Evolutionary conservation across 306 rosid genomes (phyloP).

Genomic region (Begonia fuchsioides): DNA sequence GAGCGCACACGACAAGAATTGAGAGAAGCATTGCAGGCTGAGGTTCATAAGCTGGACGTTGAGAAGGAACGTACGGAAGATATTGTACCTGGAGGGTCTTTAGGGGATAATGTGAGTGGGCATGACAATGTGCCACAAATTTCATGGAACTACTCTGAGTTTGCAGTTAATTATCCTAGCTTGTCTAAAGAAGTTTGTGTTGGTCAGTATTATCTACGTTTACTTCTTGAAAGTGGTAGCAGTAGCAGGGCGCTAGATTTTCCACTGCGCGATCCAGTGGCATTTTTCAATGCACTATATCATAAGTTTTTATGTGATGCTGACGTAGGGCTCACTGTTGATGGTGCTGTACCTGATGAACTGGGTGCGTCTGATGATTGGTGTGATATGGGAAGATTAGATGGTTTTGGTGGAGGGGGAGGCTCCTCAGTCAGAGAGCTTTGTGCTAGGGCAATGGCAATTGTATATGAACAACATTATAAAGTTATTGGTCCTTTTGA

Average conservation of each 20-base stretch:
- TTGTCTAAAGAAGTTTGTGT: slow-evolving; percentile 98
- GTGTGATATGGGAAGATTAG: slow-evolving; percentile 97
- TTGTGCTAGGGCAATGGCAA: slow-evolving; percentile 98
- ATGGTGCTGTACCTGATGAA: slow-evolving; percentile 97
- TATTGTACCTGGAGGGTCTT: slow-evolving; percentile 73
- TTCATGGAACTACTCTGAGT: slow-evolving; percentile 97
- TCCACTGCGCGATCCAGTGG: slow-evolving; percentile 94
- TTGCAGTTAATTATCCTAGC: slow-evolving; percentile 80
- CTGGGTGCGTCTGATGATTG: slow-evolving; percentile 99
- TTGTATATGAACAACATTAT: slow-evolving; percentile 90
- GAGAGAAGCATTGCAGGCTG: slow-evolving; percentile 89
- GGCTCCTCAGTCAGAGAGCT: slow-evolving; percentile 96
- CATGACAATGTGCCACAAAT: slow-evolving; percentile 64
- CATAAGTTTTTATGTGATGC: slow-evolving; percentile 96
- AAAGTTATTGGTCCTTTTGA: slow-evolving; percentile 77
- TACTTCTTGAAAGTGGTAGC: slow-evolving; percentile 95
- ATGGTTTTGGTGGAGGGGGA: slow-evolving; percentile 99
- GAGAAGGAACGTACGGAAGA: slow-evolving; percentile 99
- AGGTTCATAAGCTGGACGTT: slow-evolving; percentile 94
- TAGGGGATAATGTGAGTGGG: slow-evolving; percentile 37
- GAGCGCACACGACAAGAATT: slow-evolving; percentile 97
- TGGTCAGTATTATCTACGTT: slow-evolving; percentile 91
- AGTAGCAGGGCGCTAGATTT: slow-evolving; percentile 87
- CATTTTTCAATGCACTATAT: slow-evolving; percentile 87
- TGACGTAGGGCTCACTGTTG: slow-evolving; percentile 90